Evolutionary conservation across 2,329 filamentous ascomycete species (phyloP), one percentile per base, ranked within the genome.

Genomic region (Calonectria henricotiae): DNA sequence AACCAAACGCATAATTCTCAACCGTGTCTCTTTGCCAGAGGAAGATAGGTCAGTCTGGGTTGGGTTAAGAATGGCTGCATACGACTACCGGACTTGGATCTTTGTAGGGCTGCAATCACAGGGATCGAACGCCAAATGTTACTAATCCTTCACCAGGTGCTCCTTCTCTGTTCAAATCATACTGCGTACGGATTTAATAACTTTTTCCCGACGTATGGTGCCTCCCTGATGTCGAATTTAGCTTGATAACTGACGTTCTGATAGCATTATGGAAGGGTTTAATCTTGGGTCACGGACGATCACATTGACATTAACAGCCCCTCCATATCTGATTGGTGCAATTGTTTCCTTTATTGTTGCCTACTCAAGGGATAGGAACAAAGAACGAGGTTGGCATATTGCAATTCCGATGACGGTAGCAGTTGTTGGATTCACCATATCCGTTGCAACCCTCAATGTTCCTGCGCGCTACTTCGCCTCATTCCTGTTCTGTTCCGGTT

Each of bases 271-370:
- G 37, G 65, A 71, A 15, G 71, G 72, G 0, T 71, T 74, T 46
- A 62, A 71, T 5, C 68, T 76, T 1, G 73, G 72, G 8, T 58
- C 70, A 15, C 74, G 65, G 6, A 77, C 72, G 6, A 54, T 73
- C n/a, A 76, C 77, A 1, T 72, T 79, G 2, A 43, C 77, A 1
- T 65, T 77, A 15, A 78, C 76, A 13, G 73, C 75, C 7, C 77
- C 77, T 1, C 77, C 77, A 1, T 79, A 78, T 61, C 63, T 79
- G 7, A 23, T 78, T 12, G 74, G 68, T 6, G 69, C 74, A 1
- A n/a, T 61, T 13, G 63, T 69, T 1, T 66, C 72, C 13, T 73
- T 72, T 30, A 37, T 55, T 13, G 62, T 71, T 8, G 74, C 75
- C 4, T 70, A 63, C 37, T 77, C 73, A 4, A 76, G 74, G 49